phyloP scores from a whole-genome alignment of 2,329 filamentous ascomycete species.

The Ascochyta lentis region DNA sequence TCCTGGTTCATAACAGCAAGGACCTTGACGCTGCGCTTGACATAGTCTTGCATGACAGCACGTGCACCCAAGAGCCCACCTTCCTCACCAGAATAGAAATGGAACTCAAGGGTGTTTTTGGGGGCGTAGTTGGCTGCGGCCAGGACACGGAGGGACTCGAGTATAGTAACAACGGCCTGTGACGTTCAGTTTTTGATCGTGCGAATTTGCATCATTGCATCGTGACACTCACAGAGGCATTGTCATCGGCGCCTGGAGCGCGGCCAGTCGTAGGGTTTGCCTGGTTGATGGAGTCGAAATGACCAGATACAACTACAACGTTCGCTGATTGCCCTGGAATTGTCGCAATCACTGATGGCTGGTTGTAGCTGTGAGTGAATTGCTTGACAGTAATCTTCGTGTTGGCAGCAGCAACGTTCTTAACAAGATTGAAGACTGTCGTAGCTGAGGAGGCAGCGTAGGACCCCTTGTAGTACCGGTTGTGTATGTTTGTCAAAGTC shows the following conservation, averaged over 20 bases:
- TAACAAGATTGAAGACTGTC: conserved; percentile 79
- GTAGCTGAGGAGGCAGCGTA: conserved; percentile 77
- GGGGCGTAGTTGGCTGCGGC: conserved; percentile 72
- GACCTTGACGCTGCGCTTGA: conserved; percentile 64
- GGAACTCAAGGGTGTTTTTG: conserved; percentile 87
- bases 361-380: conserved; percentile 88
- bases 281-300: conserved; percentile 92
- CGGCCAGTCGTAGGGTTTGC: conserved; percentile 80
- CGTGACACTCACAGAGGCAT: conserved; percentile 86
- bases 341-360: conserved; percentile 82
- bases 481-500: conserved; percentile 23
- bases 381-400: conserved; percentile 72
- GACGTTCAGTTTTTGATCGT: background rate
- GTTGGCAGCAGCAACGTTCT: conserved; percentile 72
- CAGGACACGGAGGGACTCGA: conserved; percentile 83
- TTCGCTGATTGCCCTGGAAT: conserved; percentile 82
- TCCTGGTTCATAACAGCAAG: conserved; percentile 97
- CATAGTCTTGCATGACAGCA: conserved; percentile 81
- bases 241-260: conserved; percentile 89
- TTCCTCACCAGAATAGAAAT: conserved; percentile 94
- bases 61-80: conserved; percentile 84
- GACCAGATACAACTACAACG: conserved; percentile 84
- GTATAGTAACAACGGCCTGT: conserved; percentile 70
- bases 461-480: conserved; percentile 23
- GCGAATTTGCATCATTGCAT: conserved; percentile 60